Conservation (phyloP, 1,284 basidiomycete genomes). For the Hortiboletus rubellus region DNA sequence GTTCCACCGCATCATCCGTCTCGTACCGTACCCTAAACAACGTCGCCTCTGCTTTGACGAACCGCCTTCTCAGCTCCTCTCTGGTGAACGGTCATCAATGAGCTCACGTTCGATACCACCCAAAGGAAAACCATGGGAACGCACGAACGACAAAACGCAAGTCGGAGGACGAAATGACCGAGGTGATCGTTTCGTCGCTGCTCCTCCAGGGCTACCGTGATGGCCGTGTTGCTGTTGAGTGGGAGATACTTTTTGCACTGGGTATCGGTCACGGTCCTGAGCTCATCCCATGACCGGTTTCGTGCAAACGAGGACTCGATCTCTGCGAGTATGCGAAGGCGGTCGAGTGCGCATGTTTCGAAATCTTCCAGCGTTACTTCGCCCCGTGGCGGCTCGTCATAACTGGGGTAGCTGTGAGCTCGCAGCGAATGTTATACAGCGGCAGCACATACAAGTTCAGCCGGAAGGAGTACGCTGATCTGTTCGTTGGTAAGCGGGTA, state of each 20-base stretch:
- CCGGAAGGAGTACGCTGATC: conserved; percentile 56
- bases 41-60: conserved; percentile 86
- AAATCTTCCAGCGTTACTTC: conserved; percentile 98
- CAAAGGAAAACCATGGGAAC: conserved; percentile 31
- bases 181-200: conserved; percentile 88
- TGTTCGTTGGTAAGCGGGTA: background rate
- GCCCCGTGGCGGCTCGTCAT: conserved; percentile 81
- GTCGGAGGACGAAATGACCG: conserved; percentile 91
- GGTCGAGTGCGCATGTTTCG: conserved; percentile 87
- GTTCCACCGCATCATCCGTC: conserved; percentile 61
- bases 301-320: conserved; percentile 93
- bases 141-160: conserved; percentile 96
- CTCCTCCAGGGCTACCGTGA: conserved; percentile 48
- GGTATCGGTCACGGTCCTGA: conserved; percentile 58
- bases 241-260: conserved; percentile 76
- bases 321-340: conserved; percentile 89
- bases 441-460: conserved; percentile 74
- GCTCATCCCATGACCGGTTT: conserved; percentile 78
- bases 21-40: conserved; percentile 89
- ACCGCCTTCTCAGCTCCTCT: conserved; percentile 88
- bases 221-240: conserved; percentile 63
- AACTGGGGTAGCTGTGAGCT: conserved; percentile 49
- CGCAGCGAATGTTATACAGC: conserved; percentile 2
- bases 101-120: background rate
- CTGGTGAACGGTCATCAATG: conserved; percentile 41